Conservation (phyloP, 768 basidiomycete species). For the Mrakia blollopis region DNA sequence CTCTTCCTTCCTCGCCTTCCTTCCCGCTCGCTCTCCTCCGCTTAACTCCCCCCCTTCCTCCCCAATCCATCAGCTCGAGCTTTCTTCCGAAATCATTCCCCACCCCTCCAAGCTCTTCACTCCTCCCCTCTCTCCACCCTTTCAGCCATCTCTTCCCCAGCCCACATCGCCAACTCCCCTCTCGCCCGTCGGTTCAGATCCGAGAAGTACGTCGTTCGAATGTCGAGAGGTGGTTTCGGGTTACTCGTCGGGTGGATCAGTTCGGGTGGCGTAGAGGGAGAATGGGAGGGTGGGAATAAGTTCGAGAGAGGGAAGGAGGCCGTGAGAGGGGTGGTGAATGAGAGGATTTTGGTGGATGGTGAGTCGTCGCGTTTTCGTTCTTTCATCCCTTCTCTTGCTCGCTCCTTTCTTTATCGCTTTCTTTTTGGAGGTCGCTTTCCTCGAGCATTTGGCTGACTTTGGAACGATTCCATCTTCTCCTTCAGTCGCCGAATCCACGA, state of each 20-base stretch:
- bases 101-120: conserved; percentile 53
- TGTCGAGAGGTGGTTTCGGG: conserved; percentile 86
- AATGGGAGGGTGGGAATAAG: conserved; percentile 60
- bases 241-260: conserved; percentile 94
- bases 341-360: conserved; percentile 88
- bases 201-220: conserved; percentile 82
- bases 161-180: conserved; percentile 78
- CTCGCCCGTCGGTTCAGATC: conserved; percentile 76
- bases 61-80: not conserved
- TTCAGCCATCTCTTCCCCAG: conserved; percentile 69
- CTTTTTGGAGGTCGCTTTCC: too few species aligned
- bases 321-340: conserved; percentile 90
- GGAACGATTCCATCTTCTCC: not conserved
- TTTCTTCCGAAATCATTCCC: not conserved
- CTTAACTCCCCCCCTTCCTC: not conserved
- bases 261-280: conserved; percentile 67
- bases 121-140: conserved; percentile 67
- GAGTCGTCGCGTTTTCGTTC: conserved; percentile 35
- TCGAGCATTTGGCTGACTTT: too few species aligned
- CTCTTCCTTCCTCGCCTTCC: not conserved
- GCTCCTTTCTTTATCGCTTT: too few species aligned
- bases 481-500: conserved; percentile 65
- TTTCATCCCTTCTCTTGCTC: conserved; percentile 1
- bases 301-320: conserved; percentile 76
- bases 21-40: not conserved